Percentiles rank a stretch among this genome's conserved stretches.
phyloP scores from a whole-genome alignment of 1,284 basidiomycete genomes.

The Moesziomyces sp. region DNA sequence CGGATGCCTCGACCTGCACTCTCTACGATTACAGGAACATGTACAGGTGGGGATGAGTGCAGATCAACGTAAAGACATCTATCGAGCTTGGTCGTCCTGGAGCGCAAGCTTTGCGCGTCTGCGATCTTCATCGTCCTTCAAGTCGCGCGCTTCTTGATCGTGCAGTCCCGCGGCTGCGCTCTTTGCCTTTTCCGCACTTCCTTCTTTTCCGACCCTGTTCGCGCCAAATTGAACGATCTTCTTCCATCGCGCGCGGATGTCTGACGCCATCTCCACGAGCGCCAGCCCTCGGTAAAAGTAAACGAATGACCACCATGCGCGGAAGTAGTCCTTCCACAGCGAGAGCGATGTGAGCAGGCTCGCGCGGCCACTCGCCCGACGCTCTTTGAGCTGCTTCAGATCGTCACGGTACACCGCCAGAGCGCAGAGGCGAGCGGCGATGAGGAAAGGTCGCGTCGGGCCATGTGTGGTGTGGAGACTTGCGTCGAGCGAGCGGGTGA shows the following conservation, averaged over 20 bases:
- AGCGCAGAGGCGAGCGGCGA: constrained; percentile 90
- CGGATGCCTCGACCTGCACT: background rate
- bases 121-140: constrained; percentile 46
- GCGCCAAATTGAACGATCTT: constrained; percentile 44
- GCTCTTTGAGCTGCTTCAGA: constrained; percentile 67
- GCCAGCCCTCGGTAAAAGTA: constrained; percentile 64
- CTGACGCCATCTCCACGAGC: constrained; percentile 59
- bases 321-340: constrained; percentile 72
- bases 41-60: constrained; percentile 50
- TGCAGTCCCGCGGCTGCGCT: constrained; percentile 49
- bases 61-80: too few relatives aligned
- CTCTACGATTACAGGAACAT: constrained; percentile 52
- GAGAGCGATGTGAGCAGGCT: constrained; percentile 29
- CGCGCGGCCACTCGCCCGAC: constrained; percentile 27
- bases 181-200: constrained; percentile 45
- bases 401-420: constrained; percentile 86
- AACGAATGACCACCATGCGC: constrained; percentile 54
- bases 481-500: constrained; percentile 72
- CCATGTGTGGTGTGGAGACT: constrained; percentile 73
- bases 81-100: constrained; percentile 19
- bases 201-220: constrained; percentile 33
- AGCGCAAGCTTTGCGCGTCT: constrained; percentile 33
- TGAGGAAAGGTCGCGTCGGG: constrained; percentile 75
- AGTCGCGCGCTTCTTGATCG: constrained; percentile 38
- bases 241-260: constrained; percentile 48